Evolutionary conservation across 2,329 filamentous ascomycete genomes (phyloP).

Genomic region (Calonectria multiphialidica): DNA sequence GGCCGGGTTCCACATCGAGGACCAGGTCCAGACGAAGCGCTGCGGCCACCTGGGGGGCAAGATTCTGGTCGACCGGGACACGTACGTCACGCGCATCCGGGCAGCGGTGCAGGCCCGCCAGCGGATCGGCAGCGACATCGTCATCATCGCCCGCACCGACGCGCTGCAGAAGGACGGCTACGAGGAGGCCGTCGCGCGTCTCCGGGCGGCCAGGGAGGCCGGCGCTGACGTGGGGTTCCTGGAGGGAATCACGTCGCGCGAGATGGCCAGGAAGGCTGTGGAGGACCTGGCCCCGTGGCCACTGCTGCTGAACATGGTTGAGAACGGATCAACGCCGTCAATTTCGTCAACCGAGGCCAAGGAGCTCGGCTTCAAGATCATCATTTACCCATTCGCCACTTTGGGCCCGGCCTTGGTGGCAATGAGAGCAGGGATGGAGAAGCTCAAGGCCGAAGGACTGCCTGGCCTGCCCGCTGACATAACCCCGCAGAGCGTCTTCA

Average conservation of each 20-base stretch:
- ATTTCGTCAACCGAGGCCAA: background rate
- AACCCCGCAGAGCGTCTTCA: background rate
- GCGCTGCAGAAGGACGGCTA: background rate
- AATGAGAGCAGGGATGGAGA: background rate
- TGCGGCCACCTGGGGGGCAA: slow-evolving; percentile 75
- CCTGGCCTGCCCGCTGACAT: background rate
- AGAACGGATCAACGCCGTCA: background rate
- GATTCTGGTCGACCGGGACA: slow-evolving; percentile 60
- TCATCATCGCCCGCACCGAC: background rate
- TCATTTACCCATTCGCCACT: background rate
- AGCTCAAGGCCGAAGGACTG: background rate
- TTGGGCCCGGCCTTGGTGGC: background rate
- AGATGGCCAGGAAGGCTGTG: background rate
- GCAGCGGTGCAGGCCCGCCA: background rate
- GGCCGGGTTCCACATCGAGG: slow-evolving; percentile 72
- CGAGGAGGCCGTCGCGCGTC: background rate
- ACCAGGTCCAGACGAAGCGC: slow-evolving; percentile 73
- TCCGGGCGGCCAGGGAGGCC: background rate
- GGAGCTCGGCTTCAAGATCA: background rate
- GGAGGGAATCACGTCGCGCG: background rate
- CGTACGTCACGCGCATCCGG: background rate
- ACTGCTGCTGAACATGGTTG: background rate
- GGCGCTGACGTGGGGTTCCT: background rate
- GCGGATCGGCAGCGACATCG: background rate
- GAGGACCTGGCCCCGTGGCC: background rate